Conservation (phyloP, 495 filamentous ascomycete genomes). For the Xylaria scruposa region DNA sequence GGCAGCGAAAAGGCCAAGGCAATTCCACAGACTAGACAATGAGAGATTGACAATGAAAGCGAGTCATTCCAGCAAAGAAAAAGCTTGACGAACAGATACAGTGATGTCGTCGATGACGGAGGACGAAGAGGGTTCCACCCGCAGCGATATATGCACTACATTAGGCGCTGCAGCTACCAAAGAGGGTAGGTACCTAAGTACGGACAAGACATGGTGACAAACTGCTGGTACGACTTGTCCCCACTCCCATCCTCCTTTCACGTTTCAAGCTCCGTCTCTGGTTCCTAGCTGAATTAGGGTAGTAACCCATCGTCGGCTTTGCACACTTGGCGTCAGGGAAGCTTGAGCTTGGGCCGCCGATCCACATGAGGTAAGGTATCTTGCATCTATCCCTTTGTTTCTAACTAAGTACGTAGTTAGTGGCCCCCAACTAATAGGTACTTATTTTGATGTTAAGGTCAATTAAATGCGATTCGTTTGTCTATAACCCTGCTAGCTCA, state of each 20-base stretch:
- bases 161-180: not conserved
- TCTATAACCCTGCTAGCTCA: not conserved
- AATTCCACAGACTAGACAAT: not conserved
- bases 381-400: not conserved
- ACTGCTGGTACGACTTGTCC: not conserved
- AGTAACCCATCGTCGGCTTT: not conserved
- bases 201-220: not conserved
- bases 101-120: constrained; percentile 17
- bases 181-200: not conserved
- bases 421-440: not conserved
- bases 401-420: too few relatives aligned
- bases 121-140: not conserved
- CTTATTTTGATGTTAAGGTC: not conserved
- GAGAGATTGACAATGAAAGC: constrained; percentile 1
- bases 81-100: not conserved
- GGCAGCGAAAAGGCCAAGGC: not conserved
- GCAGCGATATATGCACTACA: constrained; percentile 3
- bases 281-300: constrained; percentile 1
- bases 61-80: constrained; percentile 1
- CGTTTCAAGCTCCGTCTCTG: not conserved
- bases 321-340: constrained; percentile 12
- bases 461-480: not conserved
- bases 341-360: constrained; percentile 21
- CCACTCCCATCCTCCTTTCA: not conserved
- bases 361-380: constrained; percentile 9